These are phyloP conservation scores for Plasmodium inui DNA, from an alignment of 169 alveolate species.

Conservation along the genomic window DNA sequence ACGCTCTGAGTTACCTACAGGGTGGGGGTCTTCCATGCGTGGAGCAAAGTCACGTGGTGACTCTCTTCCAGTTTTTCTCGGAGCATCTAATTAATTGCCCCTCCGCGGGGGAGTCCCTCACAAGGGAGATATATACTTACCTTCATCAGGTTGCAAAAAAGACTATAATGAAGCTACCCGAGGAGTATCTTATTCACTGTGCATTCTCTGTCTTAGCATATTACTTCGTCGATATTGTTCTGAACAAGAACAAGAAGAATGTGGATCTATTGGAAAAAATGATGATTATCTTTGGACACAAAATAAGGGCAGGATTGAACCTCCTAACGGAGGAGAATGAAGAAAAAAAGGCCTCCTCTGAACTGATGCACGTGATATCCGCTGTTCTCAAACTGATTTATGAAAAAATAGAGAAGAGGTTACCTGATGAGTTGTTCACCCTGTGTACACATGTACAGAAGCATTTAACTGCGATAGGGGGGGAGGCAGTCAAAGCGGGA, in stretches of 20 bases:
- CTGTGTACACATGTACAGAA: constrained; percentile 35
- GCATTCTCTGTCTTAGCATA: constrained; percentile 23
- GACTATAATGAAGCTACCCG: constrained; percentile 13
- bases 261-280: constrained; percentile 21
- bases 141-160: not conserved
- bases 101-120: not conserved
- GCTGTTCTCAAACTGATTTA: constrained; percentile 20
- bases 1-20: constrained; percentile 14
- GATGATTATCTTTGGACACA: constrained; percentile 22
- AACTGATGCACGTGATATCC: constrained; percentile 39
- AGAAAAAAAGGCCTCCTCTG: constrained; percentile 13
- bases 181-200: constrained; percentile 20
- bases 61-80: constrained; percentile 55
- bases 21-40: not conserved
- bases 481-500: not conserved
- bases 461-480: not conserved
- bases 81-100: constrained; percentile 10
- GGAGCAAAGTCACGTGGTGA: constrained; percentile 18
- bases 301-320: constrained; percentile 18
- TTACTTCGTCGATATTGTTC: constrained; percentile 21
- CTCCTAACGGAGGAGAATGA: constrained; percentile 8
- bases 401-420: constrained; percentile 29
- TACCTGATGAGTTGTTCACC: constrained; percentile 29
- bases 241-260: constrained; percentile 14
- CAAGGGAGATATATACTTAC: not conserved